A percentile compares a stretch with the other conserved stretches of the same genome.
Conservation (phyloP, 2,329 filamentous ascomycete genomes). For the Aspergillus jensenii region DNA sequence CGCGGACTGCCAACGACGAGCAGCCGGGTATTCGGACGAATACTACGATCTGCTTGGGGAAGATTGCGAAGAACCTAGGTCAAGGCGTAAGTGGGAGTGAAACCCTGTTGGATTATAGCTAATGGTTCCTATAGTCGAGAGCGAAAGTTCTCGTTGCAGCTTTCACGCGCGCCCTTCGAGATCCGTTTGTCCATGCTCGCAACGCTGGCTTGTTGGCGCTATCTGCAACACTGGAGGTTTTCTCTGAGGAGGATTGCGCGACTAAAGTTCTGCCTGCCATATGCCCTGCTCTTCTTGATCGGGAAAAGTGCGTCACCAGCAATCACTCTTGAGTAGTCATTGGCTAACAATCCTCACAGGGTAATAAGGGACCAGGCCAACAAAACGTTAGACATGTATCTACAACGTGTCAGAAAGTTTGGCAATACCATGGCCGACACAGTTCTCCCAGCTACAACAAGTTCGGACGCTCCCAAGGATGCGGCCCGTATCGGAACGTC, state of each 20-base stretch:
- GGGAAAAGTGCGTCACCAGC: constrained; percentile 66
- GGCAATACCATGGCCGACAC: constrained; percentile 77
- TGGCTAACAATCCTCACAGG: constrained; percentile 29
- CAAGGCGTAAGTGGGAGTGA: constrained; percentile 46
- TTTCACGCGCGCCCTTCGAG: constrained; percentile 82
- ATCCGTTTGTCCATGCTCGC: constrained; percentile 91
- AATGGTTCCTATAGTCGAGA: constrained; percentile 57
- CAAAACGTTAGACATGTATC: constrained; percentile 83
- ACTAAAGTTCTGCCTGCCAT: constrained; percentile 78
- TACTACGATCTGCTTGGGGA: constrained; percentile 94
- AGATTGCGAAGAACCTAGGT: constrained; percentile 88
- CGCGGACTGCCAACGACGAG: constrained; percentile 95
- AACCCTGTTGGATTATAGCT: constrained; percentile 18
- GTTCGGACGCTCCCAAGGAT: constrained; percentile 44
- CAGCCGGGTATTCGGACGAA: constrained; percentile 97
- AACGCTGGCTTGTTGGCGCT: constrained; percentile 87
- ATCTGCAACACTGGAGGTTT: constrained; percentile 79
- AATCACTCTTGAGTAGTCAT: background rate
- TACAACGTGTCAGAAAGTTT: constrained; percentile 79
- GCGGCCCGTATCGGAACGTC: constrained; percentile 79
- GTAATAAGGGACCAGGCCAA: constrained; percentile 86
- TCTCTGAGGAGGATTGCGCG: constrained; percentile 87
- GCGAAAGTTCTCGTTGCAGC: constrained; percentile 91
- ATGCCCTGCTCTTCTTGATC: constrained; percentile 83
- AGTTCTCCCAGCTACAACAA: constrained; percentile 65